These are phyloP conservation scores for Bondarzewia mesenterica DNA, from an alignment of 1,284 basidiomycete genomes.

Conservation along the genomic window DNA sequence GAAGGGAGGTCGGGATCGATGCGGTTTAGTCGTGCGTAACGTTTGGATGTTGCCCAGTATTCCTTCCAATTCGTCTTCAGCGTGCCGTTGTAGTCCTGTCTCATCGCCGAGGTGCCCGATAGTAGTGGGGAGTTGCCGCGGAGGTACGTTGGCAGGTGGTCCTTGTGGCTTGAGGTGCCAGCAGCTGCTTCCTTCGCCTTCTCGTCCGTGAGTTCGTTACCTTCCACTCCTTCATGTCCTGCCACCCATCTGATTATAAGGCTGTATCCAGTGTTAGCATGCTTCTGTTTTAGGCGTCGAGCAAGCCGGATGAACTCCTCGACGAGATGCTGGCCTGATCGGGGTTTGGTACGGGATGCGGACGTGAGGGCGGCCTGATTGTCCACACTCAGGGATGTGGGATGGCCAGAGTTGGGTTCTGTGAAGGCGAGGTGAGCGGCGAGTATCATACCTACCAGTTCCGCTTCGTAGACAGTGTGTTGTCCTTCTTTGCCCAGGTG, in stretches of 20 bases:
- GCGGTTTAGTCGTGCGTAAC: not conserved
- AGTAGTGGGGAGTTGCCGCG: not conserved
- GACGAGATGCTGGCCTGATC: not conserved
- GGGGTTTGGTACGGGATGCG: not conserved
- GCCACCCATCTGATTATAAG: not conserved
- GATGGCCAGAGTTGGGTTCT: not conserved
- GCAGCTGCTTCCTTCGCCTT: not conserved
- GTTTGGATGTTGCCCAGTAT: not conserved
- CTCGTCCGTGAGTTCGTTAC: not conserved
- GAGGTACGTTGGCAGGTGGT: not conserved
- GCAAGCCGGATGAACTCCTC: not conserved
- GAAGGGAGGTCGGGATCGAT: not conserved
- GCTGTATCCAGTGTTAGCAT: not conserved
- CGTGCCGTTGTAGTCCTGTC: not conserved
- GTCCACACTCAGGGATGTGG: not conserved
- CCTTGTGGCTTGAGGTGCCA: not conserved
- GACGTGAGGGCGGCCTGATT: not conserved
- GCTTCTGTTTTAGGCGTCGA: not conserved
- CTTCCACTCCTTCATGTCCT: not conserved
- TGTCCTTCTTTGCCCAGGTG: not conserved
- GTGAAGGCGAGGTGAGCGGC: not conserved
- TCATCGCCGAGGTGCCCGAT: not conserved
- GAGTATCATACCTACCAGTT: not conserved
- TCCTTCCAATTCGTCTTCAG: not conserved
- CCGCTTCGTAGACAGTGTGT: constrained; percentile 3